A percentile compares a stretch with the other conserved stretches of the same genome.
These are phyloP conservation scores for Fusarium sp. DNA, from an alignment of 2,329 filamentous ascomycete genomes.

Conservation along the genomic window DNA sequence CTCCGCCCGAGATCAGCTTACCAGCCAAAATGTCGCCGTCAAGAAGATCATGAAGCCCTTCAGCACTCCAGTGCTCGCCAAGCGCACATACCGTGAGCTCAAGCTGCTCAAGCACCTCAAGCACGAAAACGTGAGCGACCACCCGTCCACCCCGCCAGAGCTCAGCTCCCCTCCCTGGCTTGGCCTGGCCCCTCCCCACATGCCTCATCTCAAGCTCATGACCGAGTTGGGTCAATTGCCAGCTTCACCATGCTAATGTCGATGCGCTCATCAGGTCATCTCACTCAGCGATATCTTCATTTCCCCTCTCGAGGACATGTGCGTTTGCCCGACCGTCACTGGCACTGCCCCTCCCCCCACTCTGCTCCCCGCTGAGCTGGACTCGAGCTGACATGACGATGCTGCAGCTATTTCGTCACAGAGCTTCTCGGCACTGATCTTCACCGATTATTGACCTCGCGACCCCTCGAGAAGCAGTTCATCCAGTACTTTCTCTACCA, in stretches of 20 bases:
- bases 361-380: constrained; percentile 15
- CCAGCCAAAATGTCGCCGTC: constrained; percentile 94
- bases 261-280: constrained; percentile 75
- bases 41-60: constrained; percentile 99
- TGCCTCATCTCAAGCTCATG: not conserved
- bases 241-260: constrained; percentile 26
- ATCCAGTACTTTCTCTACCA: constrained; percentile 99
- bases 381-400: constrained; percentile 38
- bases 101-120: constrained; percentile 97
- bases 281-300: constrained; percentile 99
- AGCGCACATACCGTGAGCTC: constrained; percentile 96
- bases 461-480: constrained; percentile 98
- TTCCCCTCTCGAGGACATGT: constrained; percentile 98
- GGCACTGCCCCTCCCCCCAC: constrained; percentile 15
- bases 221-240: constrained; percentile 6
- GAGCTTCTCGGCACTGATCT: constrained; percentile 97
- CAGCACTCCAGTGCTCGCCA: constrained; percentile 97
- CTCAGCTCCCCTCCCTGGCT: constrained; percentile 30
- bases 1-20: constrained; percentile 97
- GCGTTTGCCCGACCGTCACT: constrained; percentile 51
- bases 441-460: constrained; percentile 92
- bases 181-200: not conserved
- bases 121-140: constrained; percentile 85
- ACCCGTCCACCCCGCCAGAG: constrained; percentile 36
- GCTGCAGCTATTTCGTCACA: constrained; percentile 90